Base-by-base conservation (phyloP, 257 asterid genomes). In the Handroanthus guayacan region DNA sequence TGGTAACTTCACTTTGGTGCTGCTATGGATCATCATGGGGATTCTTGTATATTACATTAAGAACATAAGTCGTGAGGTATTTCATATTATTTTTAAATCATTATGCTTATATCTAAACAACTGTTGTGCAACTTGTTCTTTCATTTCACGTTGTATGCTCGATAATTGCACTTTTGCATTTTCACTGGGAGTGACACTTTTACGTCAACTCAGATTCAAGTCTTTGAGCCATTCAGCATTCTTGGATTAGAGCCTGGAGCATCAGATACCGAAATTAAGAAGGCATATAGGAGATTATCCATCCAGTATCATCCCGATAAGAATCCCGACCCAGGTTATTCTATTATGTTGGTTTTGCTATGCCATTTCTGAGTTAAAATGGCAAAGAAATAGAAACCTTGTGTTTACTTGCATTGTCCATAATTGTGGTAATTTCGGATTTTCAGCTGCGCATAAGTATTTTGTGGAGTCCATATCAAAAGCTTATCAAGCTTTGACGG, bases 401-500 rank as follows among this genome's bases (percentile, higher is more conserved):
- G 34, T 74, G 18, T 57, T 16, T 69, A 36, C 38, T 3, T 52
- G 61, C 36, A 45, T 79, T 36, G 7, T 11, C 55, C 44, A 71
- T 80, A 44, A 67, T 71, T 16, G 70, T 51, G 37, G 16, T 69
- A 38, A 20, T 74, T 84, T 73, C 67, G 39, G 57, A 75, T 75
- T 82, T 87, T 61, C 94, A 95, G 99, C 87, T 82, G 99, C 97
- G 71, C 82, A 92, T 72, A 95, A 86, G 81, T 92, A 87, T 80
- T 95, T 95, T 81, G 87, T 95, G 75, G 99, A 92, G 89, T 89
- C 78, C 75, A 88, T 95, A 77, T 76, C 99, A 76, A 95, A 95
- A 83, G 98, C 99, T 57, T 95, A 95, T 85, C 98, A 95, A 84
- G 99, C 99, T 60, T 83, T 92, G 85, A 95, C 99, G 11, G 98